Base-by-base conservation (phyloP, 2,329 filamentous ascomycete genomes). In the Colletotrichum limetticola region DNA sequence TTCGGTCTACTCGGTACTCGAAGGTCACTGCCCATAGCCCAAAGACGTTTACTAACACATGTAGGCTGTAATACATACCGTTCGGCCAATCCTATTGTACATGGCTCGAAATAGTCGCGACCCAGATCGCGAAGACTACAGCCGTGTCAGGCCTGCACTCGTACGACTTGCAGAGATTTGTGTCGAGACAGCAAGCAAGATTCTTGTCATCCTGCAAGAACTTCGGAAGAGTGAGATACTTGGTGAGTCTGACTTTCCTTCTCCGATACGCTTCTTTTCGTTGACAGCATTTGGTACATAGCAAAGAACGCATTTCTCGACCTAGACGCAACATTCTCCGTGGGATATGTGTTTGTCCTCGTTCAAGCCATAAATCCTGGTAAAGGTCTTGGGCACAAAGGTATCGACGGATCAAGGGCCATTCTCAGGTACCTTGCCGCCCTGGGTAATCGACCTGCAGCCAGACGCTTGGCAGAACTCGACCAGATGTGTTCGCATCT, bases 401-500 rank as follows among this genome's bases (percentile, higher is more conserved):
- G 62, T 4, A 71, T 74, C 26, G 67, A 71, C 1, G 63, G 68
- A 4, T 62, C 71, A 1, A 57, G 58, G 28, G 53, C 62, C 5
- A 71, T 74, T 9, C 59, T 74, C 0, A 30, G 28, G n/a, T 74
- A 74, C 11, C 26, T 71, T 32, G 71, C 64, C 16, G 35, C 28
- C 5, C 67, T 67, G 6, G 71, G 71, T 9, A 74, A 74, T 30
- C 62, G 71, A 2, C 62, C 71, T 11, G 71, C 71, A 4, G 71
- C 58, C 2, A 71, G 64, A 1, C 62, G 71, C 14, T 59, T 71
- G 0, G 59, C 71, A 0, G 71, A 74, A 22, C 52, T 74, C 28
- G 68, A 74, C 19, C 71, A 74, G 53, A 74, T 74, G 71, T 74
- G 68, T 28, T 26, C 58, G 24, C 68, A 74, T 26, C 53, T 74